Conservation (phyloP, 768 basidiomycete genomes). For the Suillus variegatus region DNA sequence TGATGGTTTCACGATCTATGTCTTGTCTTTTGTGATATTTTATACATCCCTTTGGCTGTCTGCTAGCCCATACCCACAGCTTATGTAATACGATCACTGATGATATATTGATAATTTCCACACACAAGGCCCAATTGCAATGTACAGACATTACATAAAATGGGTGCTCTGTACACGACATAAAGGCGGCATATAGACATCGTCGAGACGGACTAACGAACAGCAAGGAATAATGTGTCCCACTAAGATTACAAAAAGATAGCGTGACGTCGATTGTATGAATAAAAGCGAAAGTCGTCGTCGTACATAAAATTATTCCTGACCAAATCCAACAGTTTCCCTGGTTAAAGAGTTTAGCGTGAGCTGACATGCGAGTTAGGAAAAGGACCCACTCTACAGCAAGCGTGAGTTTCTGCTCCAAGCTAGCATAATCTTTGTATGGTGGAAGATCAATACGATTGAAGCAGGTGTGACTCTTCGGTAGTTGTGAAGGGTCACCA, state of each 20-base stretch:
- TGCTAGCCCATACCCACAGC: not conserved
- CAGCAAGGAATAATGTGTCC: constrained; percentile 19
- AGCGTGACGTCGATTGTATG: constrained; percentile 20
- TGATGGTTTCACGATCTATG: constrained; percentile 19
- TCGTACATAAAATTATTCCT: constrained; percentile 58
- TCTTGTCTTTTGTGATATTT: constrained; percentile 8
- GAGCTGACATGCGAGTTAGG: constrained; percentile 12
- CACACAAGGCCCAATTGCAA: not conserved
- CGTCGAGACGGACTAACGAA: constrained; percentile 1
- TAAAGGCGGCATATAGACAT: not conserved
- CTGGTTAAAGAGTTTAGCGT: constrained; percentile 38
- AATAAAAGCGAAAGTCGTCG: constrained; percentile 6
- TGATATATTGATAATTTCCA: not conserved
- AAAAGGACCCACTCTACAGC: constrained; percentile 79
- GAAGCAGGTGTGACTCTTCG: constrained; percentile 97
- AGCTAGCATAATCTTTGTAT: constrained; percentile 91
- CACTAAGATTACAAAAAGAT: constrained; percentile 33
- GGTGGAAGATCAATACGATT: constrained; percentile 97
- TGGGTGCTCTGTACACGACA: not conserved
- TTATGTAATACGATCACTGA: not conserved
- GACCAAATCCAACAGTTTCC: constrained; percentile 94
- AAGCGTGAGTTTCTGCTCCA: constrained; percentile 94
- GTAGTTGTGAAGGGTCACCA: constrained; percentile 93
- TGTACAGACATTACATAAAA: not conserved
- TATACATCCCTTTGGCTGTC: not conserved